Percentiles rank a stretch among this genome's conserved stretches.
These are phyloP conservation scores for Alternaria burnsii DNA, from an alignment of 2,329 filamentous ascomycete species.

Conservation along the genomic window DNA sequence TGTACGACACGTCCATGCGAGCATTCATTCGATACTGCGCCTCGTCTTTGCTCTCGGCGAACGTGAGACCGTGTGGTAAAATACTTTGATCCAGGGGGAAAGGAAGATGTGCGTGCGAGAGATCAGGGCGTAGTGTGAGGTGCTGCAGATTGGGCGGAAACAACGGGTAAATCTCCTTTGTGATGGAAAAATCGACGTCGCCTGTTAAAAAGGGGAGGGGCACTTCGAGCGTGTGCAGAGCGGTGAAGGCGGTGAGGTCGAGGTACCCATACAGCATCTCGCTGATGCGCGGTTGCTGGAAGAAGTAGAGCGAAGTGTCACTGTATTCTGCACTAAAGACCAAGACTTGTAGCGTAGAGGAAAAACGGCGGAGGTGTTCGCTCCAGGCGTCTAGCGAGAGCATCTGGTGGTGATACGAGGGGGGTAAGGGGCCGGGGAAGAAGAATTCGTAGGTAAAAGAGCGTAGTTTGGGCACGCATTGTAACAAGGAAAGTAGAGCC, in stretches of 20 bases:
- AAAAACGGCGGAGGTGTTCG: conserved; percentile 17
- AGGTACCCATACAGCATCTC: conserved; percentile 30
- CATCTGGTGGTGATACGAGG: conserved; percentile 7
- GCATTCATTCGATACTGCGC: conserved; percentile 24
- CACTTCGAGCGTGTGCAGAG: conserved; percentile 36
- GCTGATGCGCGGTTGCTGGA: conserved; percentile 31
- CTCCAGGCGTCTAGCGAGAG: conserved; percentile 31
- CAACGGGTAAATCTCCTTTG: conserved; percentile 26
- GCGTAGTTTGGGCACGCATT: conserved; percentile 27
- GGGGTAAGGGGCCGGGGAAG: conserved; percentile 7
- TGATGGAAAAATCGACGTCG: conserved; percentile 33
- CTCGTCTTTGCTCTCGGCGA: conserved; percentile 26
- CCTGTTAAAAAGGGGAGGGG: conserved; percentile 39
- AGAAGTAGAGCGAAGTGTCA: conserved; percentile 30
- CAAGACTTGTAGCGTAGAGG: conserved; percentile 25
- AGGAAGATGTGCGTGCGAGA: conserved; percentile 34
- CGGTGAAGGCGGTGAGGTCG: conserved; percentile 30
- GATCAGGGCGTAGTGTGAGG: conserved; percentile 34
- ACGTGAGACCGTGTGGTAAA: conserved; percentile 23
- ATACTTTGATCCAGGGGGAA: conserved; percentile 31
- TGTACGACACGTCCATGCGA: conserved; percentile 39
- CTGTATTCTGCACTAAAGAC: conserved; percentile 35
- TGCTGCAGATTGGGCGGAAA: conserved; percentile 37
- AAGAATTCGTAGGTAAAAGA: conserved; percentile 37
- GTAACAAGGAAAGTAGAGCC: conserved; percentile 17